Conservation (phyloP, 2,329 filamentous ascomycete species). For the Fusarium agapanthi region DNA sequence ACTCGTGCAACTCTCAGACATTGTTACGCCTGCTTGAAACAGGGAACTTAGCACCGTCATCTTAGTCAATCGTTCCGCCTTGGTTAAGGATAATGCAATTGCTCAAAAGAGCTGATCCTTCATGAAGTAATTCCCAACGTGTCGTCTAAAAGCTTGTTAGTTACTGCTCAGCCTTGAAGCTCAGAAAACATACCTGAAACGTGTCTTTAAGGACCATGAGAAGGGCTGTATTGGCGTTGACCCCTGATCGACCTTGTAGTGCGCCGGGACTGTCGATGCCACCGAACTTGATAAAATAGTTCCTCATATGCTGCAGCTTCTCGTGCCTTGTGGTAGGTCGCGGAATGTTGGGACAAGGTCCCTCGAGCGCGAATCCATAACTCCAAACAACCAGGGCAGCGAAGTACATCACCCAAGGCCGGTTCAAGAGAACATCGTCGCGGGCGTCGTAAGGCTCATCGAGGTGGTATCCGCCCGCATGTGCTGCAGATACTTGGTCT, state of each 20-base stretch:
- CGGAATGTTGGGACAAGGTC: constrained; percentile 67
- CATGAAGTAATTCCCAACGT: constrained; percentile 90
- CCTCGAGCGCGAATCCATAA: constrained; percentile 91
- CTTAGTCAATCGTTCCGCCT: constrained; percentile 41
- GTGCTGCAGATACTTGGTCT: constrained; percentile 47
- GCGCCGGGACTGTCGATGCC: constrained; percentile 79
- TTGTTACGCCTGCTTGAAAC: not conserved
- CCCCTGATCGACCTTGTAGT: constrained; percentile 74
- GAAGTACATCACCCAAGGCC: constrained; percentile 96
- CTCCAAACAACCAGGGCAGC: constrained; percentile 93
- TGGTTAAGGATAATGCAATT: constrained; percentile 73
- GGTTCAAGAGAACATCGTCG: constrained; percentile 88
- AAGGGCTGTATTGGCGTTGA: constrained; percentile 85
- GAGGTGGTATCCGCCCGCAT: constrained; percentile 51
- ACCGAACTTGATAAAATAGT: constrained; percentile 77
- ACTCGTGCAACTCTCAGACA: not conserved
- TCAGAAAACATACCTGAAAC: constrained; percentile 58
- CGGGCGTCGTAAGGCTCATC: constrained; percentile 76
- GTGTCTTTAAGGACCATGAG: constrained; percentile 83
- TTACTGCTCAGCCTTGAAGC: not conserved
- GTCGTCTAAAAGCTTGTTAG: constrained; percentile 61
- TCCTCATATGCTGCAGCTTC: constrained; percentile 79
- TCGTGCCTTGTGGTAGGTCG: constrained; percentile 68
- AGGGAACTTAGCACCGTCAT: not conserved
- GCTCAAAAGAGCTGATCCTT: constrained; percentile 80